Percentiles rank a stretch among this genome's conserved stretches.
Evolutionary conservation across 805 yeast species (phyloP).

Genomic region (Zygoascus biomembranicola): DNA sequence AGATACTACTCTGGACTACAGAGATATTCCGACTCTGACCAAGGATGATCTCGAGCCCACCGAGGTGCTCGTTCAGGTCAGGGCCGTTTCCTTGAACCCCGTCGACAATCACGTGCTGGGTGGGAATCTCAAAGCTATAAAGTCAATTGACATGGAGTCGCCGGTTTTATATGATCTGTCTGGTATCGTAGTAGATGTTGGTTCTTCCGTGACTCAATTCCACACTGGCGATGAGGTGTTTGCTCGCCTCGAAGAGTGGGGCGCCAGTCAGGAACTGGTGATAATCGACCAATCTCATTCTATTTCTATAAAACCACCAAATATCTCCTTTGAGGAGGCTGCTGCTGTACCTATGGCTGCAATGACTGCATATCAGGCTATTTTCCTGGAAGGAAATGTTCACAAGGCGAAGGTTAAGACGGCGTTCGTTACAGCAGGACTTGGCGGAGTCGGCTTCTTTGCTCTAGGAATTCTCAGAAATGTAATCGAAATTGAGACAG

Average conservation of each 20-base stretch:
- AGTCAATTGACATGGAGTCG: conserved; percentile 10
- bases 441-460: conserved; percentile 14
- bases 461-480: conserved; percentile 17
- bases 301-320: conserved; percentile 14
- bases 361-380: neutral
- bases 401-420: conserved; percentile 8
- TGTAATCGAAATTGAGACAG: conserved; percentile 15
- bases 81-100: conserved; percentile 21
- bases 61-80: conserved; percentile 14
- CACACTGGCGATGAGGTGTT: conserved; percentile 19
- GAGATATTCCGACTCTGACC: neutral
- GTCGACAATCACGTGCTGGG: conserved; percentile 16
- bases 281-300: conserved; percentile 4
- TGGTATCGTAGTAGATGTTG: conserved; percentile 21
- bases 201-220: conserved; percentile 15
- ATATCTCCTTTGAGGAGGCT: neutral
- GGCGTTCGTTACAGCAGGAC: conserved; percentile 15
- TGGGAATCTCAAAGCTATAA: conserved; percentile 8
- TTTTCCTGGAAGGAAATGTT: neutral
- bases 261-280: conserved; percentile 15
- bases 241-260: conserved; percentile 6
- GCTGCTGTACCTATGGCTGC: neutral
- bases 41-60: neutral
- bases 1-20: neutral
- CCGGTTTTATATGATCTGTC: conserved; percentile 20